These are phyloP conservation scores for Ligustrum vulgare DNA, from an alignment of 257 asterid genomes.

Conservation along the genomic window DNA sequence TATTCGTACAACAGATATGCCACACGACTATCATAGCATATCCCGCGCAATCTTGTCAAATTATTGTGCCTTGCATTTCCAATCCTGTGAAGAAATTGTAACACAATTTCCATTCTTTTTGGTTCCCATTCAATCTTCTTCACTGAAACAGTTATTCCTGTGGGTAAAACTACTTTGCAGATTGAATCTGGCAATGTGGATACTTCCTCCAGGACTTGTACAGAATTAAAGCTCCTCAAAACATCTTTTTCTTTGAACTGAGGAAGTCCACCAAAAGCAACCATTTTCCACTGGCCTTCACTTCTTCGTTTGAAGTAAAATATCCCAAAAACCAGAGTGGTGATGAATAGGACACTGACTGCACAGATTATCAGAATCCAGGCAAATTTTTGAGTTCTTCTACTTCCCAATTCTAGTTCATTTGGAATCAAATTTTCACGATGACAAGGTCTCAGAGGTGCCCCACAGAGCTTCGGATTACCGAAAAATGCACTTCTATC, in stretches of 20 bases:
- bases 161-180: conserved; percentile 72
- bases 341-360: conserved; percentile 48
- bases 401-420: conserved; percentile 63
- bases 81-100: conserved; percentile 46
- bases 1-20: conserved; percentile 80
- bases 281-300: conserved; percentile 66
- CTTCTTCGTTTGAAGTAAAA: conserved; percentile 50
- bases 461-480: conserved; percentile 82
- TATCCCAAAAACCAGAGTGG: conserved; percentile 50
- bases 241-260: conserved; percentile 75
- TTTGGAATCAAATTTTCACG: conserved; percentile 47
- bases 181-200: conserved; percentile 44
- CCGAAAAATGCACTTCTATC: conserved; percentile 74
- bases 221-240: conserved; percentile 60
- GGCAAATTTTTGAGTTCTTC: conserved; percentile 71
- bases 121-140: conserved; percentile 76
- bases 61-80: conserved; percentile 84
- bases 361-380: conserved; percentile 85
- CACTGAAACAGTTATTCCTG: conserved; percentile 77
- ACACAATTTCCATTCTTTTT: conserved; percentile 34
- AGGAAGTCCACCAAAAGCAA: conserved; percentile 72
- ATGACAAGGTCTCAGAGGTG: conserved; percentile 54
- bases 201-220: conserved; percentile 32
- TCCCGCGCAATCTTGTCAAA: conserved; percentile 71
- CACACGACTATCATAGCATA: conserved; percentile 54